These are phyloP conservation scores for Xylaria curta DNA, from an alignment of 495 filamentous ascomycete genomes.

Conservation along the genomic window DNA sequence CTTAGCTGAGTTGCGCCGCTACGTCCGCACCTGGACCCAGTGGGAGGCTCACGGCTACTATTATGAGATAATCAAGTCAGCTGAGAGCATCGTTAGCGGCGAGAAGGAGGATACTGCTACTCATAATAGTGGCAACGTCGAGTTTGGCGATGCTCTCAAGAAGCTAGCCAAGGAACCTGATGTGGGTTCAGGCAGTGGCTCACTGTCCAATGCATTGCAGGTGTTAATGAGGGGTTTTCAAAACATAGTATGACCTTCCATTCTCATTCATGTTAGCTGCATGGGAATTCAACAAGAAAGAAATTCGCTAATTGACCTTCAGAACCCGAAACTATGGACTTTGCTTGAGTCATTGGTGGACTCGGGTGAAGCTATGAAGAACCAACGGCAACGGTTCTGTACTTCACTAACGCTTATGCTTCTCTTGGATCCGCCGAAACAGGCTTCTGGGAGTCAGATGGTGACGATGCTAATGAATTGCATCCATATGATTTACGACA, in stretches of 20 bases:
- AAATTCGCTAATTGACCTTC: not conserved
- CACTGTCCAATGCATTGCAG: not conserved
- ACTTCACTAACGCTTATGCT: conserved; percentile 8
- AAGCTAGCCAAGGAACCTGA: conserved; percentile 3
- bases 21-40: conserved; percentile 8
- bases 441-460: conserved; percentile 5
- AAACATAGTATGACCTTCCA: conserved; percentile 1
- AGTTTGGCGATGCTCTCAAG: not conserved
- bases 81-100: not conserved
- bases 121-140: not conserved
- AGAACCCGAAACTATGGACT: conserved; percentile 6
- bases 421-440: conserved; percentile 5
- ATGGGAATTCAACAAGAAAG: not conserved
- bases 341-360: conserved; percentile 4
- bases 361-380: conserved; percentile 1
- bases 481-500: conserved; percentile 8
- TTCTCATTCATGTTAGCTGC: not conserved
- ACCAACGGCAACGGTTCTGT: conserved; percentile 10
- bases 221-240: conserved; percentile 14
- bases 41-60: conserved; percentile 15
- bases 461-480: conserved; percentile 6
- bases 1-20: not conserved
- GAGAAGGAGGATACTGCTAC: not conserved
- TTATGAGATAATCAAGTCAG: conserved; percentile 7
- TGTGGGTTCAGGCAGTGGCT: not conserved